A percentile compares a stretch with the other conserved stretches of the same genome.
Conservation (phyloP, 331 rosid species). For the Quercus phellos region DNA sequence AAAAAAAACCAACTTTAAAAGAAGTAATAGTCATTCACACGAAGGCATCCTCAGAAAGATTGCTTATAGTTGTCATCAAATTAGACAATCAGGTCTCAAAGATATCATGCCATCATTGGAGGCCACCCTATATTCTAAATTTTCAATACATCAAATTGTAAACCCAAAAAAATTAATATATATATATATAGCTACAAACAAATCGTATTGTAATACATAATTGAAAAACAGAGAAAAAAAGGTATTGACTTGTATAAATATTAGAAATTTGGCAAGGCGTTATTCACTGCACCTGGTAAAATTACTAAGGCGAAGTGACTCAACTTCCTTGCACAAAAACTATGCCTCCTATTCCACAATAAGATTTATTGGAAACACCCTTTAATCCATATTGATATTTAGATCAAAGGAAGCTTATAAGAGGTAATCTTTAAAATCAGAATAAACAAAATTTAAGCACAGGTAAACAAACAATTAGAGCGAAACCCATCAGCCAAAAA, state of each 20-base stretch:
- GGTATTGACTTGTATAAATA: not conserved
- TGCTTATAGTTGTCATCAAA: conserved; percentile 89
- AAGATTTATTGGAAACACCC: conserved; percentile 10
- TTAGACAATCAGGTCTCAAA: conserved; percentile 91
- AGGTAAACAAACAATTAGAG: too few relatives aligned
- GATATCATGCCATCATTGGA: conserved; percentile 97
- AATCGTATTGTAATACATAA: not conserved
- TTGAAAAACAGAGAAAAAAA: rapidly evolving
- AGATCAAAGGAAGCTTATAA: conserved; percentile 38
- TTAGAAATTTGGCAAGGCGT: conserved; percentile 46
- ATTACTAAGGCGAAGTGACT: conserved; percentile 68
- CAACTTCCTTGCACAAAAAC: conserved; percentile 62
- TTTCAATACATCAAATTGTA: too few relatives aligned
- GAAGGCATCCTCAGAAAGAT: conserved; percentile 63
- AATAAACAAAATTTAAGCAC: too few relatives aligned
- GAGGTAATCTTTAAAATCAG: conserved; percentile 16
- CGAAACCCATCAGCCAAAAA: not conserved
- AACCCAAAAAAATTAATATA: too few relatives aligned
- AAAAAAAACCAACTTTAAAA: too few relatives aligned
- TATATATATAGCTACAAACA: not conserved
- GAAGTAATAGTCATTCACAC: not conserved
- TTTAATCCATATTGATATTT: not conserved
- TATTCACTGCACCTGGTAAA: conserved; percentile 66
- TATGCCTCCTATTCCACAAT: conserved; percentile 37
- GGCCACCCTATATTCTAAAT: conserved; percentile 16